A percentile compares a stretch with the other conserved stretches of the same genome.
These are phyloP conservation scores for Gynochthodes officinalis DNA, from an alignment of 257 asterid species.

Conservation along the genomic window DNA sequence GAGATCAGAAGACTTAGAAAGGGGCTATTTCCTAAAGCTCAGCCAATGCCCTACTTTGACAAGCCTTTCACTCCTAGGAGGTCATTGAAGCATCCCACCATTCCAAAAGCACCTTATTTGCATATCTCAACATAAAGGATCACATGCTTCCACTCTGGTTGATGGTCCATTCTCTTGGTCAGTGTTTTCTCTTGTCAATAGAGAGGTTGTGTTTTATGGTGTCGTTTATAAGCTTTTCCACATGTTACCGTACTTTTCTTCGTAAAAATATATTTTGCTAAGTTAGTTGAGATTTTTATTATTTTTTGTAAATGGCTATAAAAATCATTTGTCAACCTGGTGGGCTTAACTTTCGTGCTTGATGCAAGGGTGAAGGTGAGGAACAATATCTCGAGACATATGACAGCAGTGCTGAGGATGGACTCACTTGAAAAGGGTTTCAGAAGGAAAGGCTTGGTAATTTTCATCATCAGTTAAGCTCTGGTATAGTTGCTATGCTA, in stretches of 20 bases:
- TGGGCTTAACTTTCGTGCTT: neutral
- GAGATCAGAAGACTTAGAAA: no score
- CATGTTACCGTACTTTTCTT: no score
- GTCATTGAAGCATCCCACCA: no score
- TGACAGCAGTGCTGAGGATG: conserved; percentile 6
- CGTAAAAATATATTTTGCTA: no score
- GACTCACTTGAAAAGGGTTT: neutral
- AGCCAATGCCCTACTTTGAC: no score
- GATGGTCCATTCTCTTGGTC: neutral
- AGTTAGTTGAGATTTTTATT: neutral
- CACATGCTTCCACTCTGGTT: no score
- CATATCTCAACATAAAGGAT: no score
- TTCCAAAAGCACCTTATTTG: no score
- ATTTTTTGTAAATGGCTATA: neutral
- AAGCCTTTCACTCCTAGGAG: no score
- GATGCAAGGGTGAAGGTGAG: conserved; percentile 19
- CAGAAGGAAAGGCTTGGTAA: neutral
- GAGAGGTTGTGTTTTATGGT: neutral
- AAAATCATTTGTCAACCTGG: neutral
- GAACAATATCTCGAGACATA: conserved; percentile 5
- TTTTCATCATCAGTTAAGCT: neutral
- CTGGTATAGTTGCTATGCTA: neutral
- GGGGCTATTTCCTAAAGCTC: no score
- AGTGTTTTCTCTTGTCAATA: no score
- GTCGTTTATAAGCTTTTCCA: no score